phyloP scores from a whole-genome alignment of 2,329 filamentous ascomycete genomes.

The Hortaea werneckii region DNA sequence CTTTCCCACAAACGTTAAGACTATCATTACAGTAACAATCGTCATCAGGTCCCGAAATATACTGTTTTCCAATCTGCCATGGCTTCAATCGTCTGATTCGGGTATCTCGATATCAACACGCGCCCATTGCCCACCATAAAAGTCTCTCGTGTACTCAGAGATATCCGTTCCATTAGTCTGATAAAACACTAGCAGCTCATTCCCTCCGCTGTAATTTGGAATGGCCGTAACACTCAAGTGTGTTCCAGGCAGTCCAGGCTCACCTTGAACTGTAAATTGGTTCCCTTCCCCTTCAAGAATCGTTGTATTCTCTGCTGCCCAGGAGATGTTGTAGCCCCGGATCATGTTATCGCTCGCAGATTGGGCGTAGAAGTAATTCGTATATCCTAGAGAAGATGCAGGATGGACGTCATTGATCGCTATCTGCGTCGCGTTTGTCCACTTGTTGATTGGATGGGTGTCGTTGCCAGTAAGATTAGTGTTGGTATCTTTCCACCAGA shows the following conservation, averaged over 20 bases:
- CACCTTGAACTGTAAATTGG: slow-evolving; percentile 26
- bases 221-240: slow-evolving; percentile 31
- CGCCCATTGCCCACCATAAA: slow-evolving; percentile 22
- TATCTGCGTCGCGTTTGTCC: slow-evolving; percentile 17
- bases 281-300: slow-evolving; percentile 15
- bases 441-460: slow-evolving; percentile 31
- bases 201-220: slow-evolving; percentile 21
- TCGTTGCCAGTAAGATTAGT: slow-evolving; percentile 19
- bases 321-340: slow-evolving; percentile 31
- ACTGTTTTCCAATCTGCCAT: too few relatives aligned
- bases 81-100: neutral
- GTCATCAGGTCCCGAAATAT: too few relatives aligned
- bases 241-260: slow-evolving; percentile 28
- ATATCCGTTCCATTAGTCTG: slow-evolving; percentile 22
- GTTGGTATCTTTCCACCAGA: slow-evolving; percentile 38
- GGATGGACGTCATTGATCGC: slow-evolving; percentile 25
- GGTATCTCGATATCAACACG: slow-evolving; percentile 4
- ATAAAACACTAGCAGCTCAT: slow-evolving; percentile 24
- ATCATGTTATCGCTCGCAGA: slow-evolving; percentile 24
- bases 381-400: slow-evolving; percentile 32
- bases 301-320: slow-evolving; percentile 29
- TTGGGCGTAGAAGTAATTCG: slow-evolving; percentile 34
- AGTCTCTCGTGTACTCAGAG: slow-evolving; percentile 20
- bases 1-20: too few relatives aligned
- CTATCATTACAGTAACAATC: too few relatives aligned